Evolutionary conservation across 345 rosid genomes (phyloP).

Genomic region (Erysimum cheiranthoides): DNA sequence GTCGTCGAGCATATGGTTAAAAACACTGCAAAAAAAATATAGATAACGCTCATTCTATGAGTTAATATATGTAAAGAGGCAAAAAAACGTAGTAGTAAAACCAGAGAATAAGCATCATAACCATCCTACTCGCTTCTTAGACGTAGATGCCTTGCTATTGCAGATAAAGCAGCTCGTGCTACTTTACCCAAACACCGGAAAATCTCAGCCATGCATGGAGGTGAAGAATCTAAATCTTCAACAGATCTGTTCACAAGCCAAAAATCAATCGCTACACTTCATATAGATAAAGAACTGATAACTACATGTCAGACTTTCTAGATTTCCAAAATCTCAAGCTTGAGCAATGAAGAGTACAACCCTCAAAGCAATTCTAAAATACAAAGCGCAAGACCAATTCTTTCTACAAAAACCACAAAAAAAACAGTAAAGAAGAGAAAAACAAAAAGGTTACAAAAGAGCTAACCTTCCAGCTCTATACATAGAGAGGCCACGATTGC

Average conservation of each 20-base stretch:
- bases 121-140: conserved; percentile 90
- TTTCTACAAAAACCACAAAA: neutral
- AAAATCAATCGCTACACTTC: conserved; percentile 10
- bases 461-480: conserved; percentile 91
- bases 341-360: neutral
- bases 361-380: neutral
- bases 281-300: neutral
- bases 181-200: conserved; percentile 94
- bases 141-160: conserved; percentile 92
- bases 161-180: conserved; percentile 88
- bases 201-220: conserved; percentile 94
- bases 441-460: neutral
- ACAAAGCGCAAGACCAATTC: neutral
- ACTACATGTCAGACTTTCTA: neutral
- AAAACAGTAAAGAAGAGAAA: neutral
- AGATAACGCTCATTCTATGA: conserved; percentile 29
- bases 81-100: conserved; percentile 1
- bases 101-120: conserved; percentile 43
- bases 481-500: conserved; percentile 71
- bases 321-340: neutral
- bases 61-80: neutral
- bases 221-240: conserved; percentile 92
- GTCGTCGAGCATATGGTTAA: conserved; percentile 91
- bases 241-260: conserved; percentile 59
- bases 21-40: conserved; percentile 65